Base-by-base conservation (phyloP, 1,284 basidiomycete species). In the Porphyrellus sp. region DNA sequence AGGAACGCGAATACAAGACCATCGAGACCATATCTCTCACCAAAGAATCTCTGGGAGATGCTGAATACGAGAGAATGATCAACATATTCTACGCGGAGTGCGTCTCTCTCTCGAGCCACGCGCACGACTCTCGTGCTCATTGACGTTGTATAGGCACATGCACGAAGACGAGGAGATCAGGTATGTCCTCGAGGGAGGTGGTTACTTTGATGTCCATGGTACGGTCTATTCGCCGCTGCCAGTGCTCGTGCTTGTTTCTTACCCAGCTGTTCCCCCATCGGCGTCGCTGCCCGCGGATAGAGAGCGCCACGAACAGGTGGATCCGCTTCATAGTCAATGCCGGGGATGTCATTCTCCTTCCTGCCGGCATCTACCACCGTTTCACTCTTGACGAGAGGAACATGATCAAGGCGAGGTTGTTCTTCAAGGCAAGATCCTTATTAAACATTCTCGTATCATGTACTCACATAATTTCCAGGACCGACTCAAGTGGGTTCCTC, bases 121-220 rank as follows among this genome's bases (percentile, higher is more conserved):
- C 8, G 7, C 1, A 21, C 24, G 11, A 18, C 8, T 8, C 15
- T 12, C 6, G 8, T 25, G 33, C 25, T 49, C 24, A 42, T 8
- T 18, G 3, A 18, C 4, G 34, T 13, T 20, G 5, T 53, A 54
- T 53, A 91, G 88, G 63, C 91, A 93, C 62, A 78, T 94, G 72
- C 91, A 93, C 61, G 91, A 94, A 70, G 92, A 94, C 59, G 91
- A 94, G 69, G 92, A 94, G 72, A 93, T 94, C 60, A 78, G 92
- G 12, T 96, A 89, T 67, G 84, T 93, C 58, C 75, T 90, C 34
- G 77, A 79, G 1, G 92, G 93, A 15, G 83, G 82, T 38, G 92
- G 91, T 0, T 96, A 83, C 75, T 95, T 94, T 63, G 91, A 93
- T 59, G 79, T 93, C 31, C 79, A 89, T 54, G 85, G 87, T 86